phyloP scores from a whole-genome alignment of 495 filamentous ascomycete species.

The Aspergillus baeticus region DNA sequence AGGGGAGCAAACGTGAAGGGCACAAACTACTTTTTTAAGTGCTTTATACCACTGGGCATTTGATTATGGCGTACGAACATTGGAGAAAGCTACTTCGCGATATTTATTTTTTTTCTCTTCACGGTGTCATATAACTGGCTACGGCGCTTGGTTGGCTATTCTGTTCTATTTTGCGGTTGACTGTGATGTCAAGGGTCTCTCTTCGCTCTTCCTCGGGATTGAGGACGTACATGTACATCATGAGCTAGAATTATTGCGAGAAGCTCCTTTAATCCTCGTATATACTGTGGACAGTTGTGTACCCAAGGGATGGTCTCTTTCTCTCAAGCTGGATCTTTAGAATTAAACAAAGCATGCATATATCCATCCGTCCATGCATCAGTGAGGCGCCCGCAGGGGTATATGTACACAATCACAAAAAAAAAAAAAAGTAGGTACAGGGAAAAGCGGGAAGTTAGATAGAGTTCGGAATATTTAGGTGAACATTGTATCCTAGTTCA shows the following conservation, averaged over 20 bases:
- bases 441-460: background rate
- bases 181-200: background rate
- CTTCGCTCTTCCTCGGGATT: background rate
- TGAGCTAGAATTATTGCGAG: no score
- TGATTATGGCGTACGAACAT: constrained; percentile 2
- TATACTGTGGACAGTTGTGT: no score
- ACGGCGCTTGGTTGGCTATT: constrained; percentile 1
- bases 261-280: no score
- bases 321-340: no score
- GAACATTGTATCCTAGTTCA: constrained; percentile 2
- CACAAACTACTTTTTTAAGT: constrained; percentile 9
- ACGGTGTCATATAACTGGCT: background rate
- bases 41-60: constrained; percentile 11
- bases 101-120: background rate
- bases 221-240: no score
- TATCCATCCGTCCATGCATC: constrained; percentile 3
- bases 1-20: constrained; percentile 17
- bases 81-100: background rate
- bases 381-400: constrained; percentile 10
- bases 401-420: constrained; percentile 6
- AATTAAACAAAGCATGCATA: background rate
- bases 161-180: constrained; percentile 1
- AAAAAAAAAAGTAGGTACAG: constrained; percentile 4
- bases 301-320: no score
- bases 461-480: background rate